Evolutionary conservation across 2,329 filamentous ascomycete genomes (phyloP).

Genomic region (Claviceps lovelessii): DNA sequence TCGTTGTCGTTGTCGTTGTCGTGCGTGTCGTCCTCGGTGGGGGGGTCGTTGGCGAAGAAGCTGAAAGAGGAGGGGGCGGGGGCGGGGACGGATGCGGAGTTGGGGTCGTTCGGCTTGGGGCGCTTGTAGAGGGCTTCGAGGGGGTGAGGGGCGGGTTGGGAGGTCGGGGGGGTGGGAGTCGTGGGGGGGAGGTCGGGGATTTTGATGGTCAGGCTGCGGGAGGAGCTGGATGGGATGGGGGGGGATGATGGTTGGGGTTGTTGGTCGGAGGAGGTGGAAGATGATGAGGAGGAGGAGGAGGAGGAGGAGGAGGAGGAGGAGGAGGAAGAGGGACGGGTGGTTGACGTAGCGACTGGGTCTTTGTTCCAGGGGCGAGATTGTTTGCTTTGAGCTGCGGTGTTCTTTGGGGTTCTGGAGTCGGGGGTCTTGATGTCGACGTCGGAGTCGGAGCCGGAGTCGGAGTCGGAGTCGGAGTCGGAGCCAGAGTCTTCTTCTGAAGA

Average conservation of each 20-base stretch:
- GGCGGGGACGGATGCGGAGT: conserved; percentile 17
- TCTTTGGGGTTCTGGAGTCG: neutral
- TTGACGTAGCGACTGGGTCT: neutral
- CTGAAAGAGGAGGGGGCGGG: conserved; percentile 42
- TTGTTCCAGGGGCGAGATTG: neutral
- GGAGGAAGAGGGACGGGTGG: neutral
- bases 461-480: conserved; percentile 15
- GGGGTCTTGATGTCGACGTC: too few relatives aligned
- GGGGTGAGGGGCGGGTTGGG: conserved; percentile 40
- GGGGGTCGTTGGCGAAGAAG: conserved; percentile 53
- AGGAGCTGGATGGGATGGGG: conserved; percentile 32
- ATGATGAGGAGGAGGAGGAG: neutral
- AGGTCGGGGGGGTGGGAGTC: conserved; percentile 19
- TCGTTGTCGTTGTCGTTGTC: conserved; percentile 35
- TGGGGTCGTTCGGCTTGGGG: conserved; percentile 21
- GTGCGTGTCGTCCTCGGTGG: conserved; percentile 27
- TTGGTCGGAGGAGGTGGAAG: neutral
- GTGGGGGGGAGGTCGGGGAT: conserved; percentile 36
- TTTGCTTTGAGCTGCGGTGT: neutral
- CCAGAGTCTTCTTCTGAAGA: conserved; percentile 21
- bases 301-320: too few relatives aligned
- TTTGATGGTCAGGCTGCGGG: conserved; percentile 38
- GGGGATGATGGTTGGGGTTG: conserved; percentile 10
- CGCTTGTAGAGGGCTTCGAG: conserved; percentile 87
- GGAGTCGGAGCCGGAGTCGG: neutral